These are phyloP conservation scores for Sorghum bicolor DNA, from an alignment of 176 grass and related monocot species.

Conservation along the genomic window DNA sequence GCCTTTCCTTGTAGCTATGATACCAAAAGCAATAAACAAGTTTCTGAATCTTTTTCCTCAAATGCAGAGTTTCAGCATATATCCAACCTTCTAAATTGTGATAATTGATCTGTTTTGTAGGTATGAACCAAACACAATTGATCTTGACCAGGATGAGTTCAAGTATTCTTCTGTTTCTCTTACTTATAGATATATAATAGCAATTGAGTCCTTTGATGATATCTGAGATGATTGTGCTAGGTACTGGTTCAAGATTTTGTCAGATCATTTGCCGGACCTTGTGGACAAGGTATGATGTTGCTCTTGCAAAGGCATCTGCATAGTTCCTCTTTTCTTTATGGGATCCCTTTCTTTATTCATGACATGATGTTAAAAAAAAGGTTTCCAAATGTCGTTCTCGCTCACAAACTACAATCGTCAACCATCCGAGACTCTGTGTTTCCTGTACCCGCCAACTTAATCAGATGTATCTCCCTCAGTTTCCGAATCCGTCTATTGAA, in stretches of 20 bases:
- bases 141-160: slow-evolving; percentile 86
- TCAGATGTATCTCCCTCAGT: background rate
- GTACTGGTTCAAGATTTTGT: slow-evolving; percentile 91
- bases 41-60: background rate
- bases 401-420: background rate
- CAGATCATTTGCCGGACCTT: slow-evolving; percentile 79
- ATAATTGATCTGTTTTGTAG: slow-evolving; percentile 48
- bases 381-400: background rate
- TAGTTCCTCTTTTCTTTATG: background rate
- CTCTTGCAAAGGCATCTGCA: slow-evolving; percentile 12
- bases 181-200: slow-evolving; percentile 22
- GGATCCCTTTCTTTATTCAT: slow-evolving; percentile 5
- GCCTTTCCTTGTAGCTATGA: background rate
- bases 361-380: background rate
- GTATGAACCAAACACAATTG: slow-evolving; percentile 98
- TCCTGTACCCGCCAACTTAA: background rate
- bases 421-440: background rate
- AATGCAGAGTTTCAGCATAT: background rate
- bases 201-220: slow-evolving; percentile 30
- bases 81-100: slow-evolving; percentile 17
- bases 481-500: background rate
- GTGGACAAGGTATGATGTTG: slow-evolving; percentile 81
- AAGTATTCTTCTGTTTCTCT: slow-evolving; percentile 60
- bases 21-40: background rate
- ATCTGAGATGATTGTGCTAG: slow-evolving; percentile 48